These are phyloP conservation scores for Tuber brumale DNA, from an alignment of 495 filamentous ascomycete species.

Conservation along the genomic window DNA sequence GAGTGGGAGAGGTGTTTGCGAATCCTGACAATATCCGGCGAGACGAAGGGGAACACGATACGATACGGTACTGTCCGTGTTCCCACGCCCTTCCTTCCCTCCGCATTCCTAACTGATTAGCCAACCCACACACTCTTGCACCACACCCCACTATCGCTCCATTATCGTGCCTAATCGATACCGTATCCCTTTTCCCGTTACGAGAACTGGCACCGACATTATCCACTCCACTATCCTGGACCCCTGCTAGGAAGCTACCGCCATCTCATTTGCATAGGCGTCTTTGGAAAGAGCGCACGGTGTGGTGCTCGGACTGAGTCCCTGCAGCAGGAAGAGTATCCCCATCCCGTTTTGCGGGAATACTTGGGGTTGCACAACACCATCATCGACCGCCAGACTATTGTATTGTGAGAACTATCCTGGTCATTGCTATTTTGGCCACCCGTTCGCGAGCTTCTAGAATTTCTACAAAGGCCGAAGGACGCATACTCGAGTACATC, in stretches of 20 bases:
- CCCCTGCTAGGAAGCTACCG: not conserved
- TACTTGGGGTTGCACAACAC: not conserved
- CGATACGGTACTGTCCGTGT: not conserved
- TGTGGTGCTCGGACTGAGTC: not conserved
- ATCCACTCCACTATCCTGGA: not conserved
- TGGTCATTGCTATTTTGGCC: conserved; percentile 2
- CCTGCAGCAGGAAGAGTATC: not conserved
- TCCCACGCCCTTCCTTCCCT: not conserved
- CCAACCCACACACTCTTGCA: not conserved
- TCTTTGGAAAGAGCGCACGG: not conserved
- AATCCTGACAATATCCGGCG: not conserved
- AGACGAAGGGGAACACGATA: not conserved
- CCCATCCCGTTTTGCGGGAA: not conserved
- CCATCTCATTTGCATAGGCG: not conserved
- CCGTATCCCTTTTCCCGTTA: not conserved
- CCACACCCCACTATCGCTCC: not conserved
- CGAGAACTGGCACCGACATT: not conserved
- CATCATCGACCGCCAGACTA: not conserved
- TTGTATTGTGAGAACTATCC: not conserved
- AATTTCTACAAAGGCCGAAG: conserved; percentile 3
- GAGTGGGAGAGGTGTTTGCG: not conserved
- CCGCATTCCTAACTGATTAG: not conserved
- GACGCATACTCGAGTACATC: not conserved
- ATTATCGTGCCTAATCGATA: conserved; percentile 1
- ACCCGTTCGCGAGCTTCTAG: not conserved